Percentiles rank a stretch among this genome's conserved stretches.
Conservation (phyloP, 2,329 filamentous ascomycete genomes). For the Fusarium longipes region DNA sequence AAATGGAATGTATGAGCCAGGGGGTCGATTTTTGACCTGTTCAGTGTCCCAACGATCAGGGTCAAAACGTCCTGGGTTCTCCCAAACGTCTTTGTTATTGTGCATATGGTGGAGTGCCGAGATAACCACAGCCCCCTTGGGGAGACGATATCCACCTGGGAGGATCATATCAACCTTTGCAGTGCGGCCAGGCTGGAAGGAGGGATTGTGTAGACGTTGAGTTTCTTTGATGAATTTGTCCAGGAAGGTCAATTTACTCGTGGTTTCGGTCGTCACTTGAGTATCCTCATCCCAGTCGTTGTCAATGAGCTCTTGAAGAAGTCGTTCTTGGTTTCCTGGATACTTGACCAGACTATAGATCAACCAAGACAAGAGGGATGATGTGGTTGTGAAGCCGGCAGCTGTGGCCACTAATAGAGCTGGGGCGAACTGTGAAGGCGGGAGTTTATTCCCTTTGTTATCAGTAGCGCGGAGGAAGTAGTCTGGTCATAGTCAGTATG, state of each 20-base stretch:
- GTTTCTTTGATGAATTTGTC: conserved; percentile 71
- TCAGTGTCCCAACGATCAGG: conserved; percentile 69
- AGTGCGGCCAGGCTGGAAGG: conserved; percentile 70
- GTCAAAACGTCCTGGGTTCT: conserved; percentile 67
- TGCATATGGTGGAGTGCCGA: conserved; percentile 62
- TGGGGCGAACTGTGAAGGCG: conserved; percentile 43
- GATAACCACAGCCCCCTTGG: conserved; percentile 64
- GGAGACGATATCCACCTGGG: conserved; percentile 68
- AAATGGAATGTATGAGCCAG: conserved; percentile 68
- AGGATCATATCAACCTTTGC: conserved; percentile 66
- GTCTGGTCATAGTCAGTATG: conserved; percentile 48
- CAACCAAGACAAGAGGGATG: conserved; percentile 67
- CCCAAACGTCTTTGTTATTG: conserved; percentile 66
- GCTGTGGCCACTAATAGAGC: conserved; percentile 63
- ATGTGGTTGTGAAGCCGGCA: conserved; percentile 71
- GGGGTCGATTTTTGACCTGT: conserved; percentile 62
- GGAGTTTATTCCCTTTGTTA: conserved; percentile 64
- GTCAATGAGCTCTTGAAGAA: conserved; percentile 69
- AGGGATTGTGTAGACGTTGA: conserved; percentile 68
- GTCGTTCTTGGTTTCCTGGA: conserved; percentile 64
- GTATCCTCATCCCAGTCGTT: conserved; percentile 57
- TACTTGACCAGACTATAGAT: conserved; percentile 66
- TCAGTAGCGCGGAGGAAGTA: conserved; percentile 66
- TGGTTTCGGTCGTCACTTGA: conserved; percentile 59
- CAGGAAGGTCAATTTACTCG: conserved; percentile 60